Evolutionary conservation across 768 basidiomycete species (phyloP).

Genomic region (Pulveroboletus frians): DNA sequence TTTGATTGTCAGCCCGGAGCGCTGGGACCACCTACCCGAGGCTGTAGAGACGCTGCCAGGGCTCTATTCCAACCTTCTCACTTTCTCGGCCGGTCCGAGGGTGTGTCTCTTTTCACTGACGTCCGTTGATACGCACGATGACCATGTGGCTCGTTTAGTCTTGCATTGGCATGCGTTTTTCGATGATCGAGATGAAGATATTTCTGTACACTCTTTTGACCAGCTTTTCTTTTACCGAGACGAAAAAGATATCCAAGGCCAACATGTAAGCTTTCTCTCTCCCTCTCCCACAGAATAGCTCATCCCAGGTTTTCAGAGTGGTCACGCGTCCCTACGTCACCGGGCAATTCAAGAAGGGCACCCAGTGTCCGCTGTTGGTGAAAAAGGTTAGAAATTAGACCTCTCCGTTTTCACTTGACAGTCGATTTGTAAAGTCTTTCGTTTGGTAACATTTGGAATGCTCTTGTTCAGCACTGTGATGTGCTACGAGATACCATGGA

Average conservation of each 20-base stretch:
- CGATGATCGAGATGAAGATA: constrained; percentile 78
- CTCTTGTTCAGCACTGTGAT: not conserved
- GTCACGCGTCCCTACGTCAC: constrained; percentile 59
- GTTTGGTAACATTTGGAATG: not conserved
- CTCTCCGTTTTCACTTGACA: not conserved
- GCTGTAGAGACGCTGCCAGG: constrained; percentile 64
- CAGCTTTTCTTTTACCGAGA: constrained; percentile 54
- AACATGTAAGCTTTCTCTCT: constrained; percentile 49
- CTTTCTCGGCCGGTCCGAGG: constrained; percentile 78
- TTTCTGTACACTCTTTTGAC: constrained; percentile 68
- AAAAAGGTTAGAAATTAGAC: constrained; percentile 25
- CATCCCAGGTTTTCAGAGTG: constrained; percentile 28
- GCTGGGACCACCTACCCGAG: constrained; percentile 76
- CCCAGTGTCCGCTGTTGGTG: constrained; percentile 57
- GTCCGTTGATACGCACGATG: not conserved
- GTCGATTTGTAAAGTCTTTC: not conserved
- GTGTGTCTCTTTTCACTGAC: constrained; percentile 39
- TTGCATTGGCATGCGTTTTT: constrained; percentile 79
- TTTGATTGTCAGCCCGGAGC: constrained; percentile 53
- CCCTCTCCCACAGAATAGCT: not conserved
- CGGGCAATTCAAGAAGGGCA: constrained; percentile 51
- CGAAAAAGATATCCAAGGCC: constrained; percentile 49
- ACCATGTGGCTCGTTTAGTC: constrained; percentile 42
- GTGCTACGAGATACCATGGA: not conserved
- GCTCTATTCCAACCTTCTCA: constrained; percentile 62